A percentile compares a stretch with the other conserved stretches of the same genome.
Conservation (phyloP, 805 yeast species). For the Yarrowia sp. region DNA sequence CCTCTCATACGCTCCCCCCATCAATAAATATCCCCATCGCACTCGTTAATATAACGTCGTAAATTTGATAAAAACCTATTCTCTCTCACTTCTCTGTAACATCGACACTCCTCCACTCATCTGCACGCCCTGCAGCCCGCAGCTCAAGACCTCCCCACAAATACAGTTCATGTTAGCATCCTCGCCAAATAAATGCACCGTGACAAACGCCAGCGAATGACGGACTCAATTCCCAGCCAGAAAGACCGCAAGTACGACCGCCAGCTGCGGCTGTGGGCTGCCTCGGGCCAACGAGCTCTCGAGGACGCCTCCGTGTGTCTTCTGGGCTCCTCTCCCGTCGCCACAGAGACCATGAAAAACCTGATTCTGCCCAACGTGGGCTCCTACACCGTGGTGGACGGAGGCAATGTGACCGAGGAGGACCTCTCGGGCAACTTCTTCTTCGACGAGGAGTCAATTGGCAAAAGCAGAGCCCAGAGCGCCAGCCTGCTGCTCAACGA, state of each 20-base stretch:
- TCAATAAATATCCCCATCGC: too few relatives aligned
- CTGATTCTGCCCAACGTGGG: slow-evolving; percentile 75
- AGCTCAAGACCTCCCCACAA: slow-evolving; percentile 1
- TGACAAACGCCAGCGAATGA: slow-evolving; percentile 22
- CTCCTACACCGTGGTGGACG: slow-evolving; percentile 57
- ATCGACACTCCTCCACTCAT: not conserved
- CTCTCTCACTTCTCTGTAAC: too few relatives aligned
- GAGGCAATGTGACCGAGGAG: slow-evolving; percentile 40
- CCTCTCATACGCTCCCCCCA: too few relatives aligned
- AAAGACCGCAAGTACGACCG: slow-evolving; percentile 63
- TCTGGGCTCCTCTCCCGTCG: slow-evolving; percentile 54
- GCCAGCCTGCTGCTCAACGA: slow-evolving; percentile 48
- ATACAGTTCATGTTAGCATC: slow-evolving; percentile 18
- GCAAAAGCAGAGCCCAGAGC: slow-evolving; percentile 43
- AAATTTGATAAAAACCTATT: too few relatives aligned
- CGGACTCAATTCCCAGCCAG: slow-evolving; percentile 27
- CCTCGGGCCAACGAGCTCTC: slow-evolving; percentile 65
- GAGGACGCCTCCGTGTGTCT: slow-evolving; percentile 59
- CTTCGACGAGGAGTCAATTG: slow-evolving; percentile 47
- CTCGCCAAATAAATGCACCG: slow-evolving; percentile 23
- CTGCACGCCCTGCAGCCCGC: not conserved
- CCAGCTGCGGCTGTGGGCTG: slow-evolving; percentile 84
- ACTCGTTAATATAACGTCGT: too few relatives aligned
- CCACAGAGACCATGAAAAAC: slow-evolving; percentile 69
- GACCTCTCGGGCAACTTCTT: slow-evolving; percentile 66